Conservation (phyloP, 768 basidiomycete species). For the Russula foetens region DNA sequence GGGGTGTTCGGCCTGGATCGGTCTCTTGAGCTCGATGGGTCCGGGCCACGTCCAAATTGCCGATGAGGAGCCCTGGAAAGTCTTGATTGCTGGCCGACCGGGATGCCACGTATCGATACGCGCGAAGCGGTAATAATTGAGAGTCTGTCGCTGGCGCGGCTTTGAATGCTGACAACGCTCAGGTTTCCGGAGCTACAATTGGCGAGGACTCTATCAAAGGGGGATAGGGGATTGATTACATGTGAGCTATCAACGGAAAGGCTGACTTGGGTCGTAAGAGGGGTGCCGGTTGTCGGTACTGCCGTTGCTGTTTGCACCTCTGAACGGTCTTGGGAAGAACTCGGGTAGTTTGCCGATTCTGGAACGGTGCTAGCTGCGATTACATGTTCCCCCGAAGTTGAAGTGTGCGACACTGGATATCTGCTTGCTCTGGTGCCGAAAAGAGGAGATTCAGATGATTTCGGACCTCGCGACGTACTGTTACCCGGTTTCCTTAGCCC, state of each 20-base stretch:
- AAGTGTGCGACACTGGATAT: too few species aligned
- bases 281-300: too few species aligned
- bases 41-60: constrained; percentile 5
- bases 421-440: too few species aligned
- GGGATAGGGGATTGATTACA: neutral
- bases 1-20: neutral
- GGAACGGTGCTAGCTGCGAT: constrained; percentile 2
- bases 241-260: neutral
- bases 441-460: too few species aligned
- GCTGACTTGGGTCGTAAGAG: neutral
- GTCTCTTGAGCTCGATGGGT: neutral
- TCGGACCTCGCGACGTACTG: too few species aligned
- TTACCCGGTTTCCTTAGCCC: too few species aligned
- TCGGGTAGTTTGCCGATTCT: neutral
- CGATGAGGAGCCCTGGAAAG: neutral
- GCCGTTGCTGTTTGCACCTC: neutral
- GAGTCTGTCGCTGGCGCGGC: constrained; percentile 3
- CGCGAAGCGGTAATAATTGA: neutral
- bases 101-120: neutral
- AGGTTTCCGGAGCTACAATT: neutral
- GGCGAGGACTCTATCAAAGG: neutral
- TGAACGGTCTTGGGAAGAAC: neutral
- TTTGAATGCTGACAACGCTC: neutral
- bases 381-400: too few species aligned
- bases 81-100: neutral